These are phyloP conservation scores for Hyphodiscus sp. DNA, from an alignment of 2,329 filamentous ascomycete genomes.

Conservation along the genomic window DNA sequence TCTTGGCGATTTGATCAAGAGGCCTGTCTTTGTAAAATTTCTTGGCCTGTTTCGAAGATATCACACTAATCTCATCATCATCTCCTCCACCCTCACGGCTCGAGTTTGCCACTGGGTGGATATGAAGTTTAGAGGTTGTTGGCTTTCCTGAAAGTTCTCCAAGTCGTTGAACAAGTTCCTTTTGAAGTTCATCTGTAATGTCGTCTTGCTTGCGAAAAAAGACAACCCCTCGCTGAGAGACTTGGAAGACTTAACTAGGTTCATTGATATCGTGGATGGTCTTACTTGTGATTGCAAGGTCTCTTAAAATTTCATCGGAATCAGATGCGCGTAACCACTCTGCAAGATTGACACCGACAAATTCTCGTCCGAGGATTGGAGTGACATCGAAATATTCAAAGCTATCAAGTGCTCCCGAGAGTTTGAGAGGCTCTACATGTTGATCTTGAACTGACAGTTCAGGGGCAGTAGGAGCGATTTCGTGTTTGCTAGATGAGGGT, in stretches of 20 bases:
- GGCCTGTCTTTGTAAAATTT: too few relatives aligned
- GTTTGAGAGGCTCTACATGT: too few relatives aligned
- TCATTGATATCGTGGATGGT: too few relatives aligned
- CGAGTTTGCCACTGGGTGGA: slow-evolving; percentile 46
- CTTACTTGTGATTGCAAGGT: slow-evolving; percentile 45
- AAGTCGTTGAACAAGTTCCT: too few relatives aligned
- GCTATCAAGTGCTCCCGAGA: too few relatives aligned
- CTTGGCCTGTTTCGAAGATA: slow-evolving; percentile 45
- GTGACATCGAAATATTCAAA: slow-evolving; percentile 11
- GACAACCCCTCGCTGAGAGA: slow-evolving; percentile 56
- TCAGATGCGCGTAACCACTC: slow-evolving; percentile 41
- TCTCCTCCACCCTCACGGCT: slow-evolving; percentile 41
- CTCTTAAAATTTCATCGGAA: slow-evolving; percentile 38
- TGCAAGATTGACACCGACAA: slow-evolving; percentile 47
- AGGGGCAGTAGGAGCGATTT: too few relatives aligned
- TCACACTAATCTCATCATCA: slow-evolving; percentile 47
- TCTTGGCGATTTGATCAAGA: too few relatives aligned
- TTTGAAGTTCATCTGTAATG: slow-evolving; percentile 33
- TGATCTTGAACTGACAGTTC: too few relatives aligned
- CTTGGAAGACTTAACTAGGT: slow-evolving; percentile 38
- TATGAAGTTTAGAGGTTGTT: slow-evolving; percentile 41
- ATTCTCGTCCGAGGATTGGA: slow-evolving; percentile 45
- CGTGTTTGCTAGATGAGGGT: too few relatives aligned
- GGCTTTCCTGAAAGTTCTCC: slow-evolving; percentile 33
- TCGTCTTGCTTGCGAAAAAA: slow-evolving; percentile 44